These are phyloP conservation scores for Russula abietina DNA, from an alignment of 768 basidiomycete species.

Conservation along the genomic window DNA sequence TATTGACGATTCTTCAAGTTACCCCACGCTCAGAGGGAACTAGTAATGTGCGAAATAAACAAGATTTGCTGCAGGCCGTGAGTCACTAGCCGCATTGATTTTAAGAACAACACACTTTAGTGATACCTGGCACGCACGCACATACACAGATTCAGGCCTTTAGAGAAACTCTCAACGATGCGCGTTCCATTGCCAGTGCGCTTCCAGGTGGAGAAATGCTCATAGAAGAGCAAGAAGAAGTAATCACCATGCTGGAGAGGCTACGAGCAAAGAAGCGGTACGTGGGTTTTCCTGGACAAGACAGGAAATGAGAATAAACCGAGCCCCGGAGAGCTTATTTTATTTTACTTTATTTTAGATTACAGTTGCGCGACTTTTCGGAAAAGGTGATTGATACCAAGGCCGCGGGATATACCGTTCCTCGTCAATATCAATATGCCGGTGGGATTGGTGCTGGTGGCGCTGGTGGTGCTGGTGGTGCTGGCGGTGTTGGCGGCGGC, in stretches of 20 bases:
- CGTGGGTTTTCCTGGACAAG: conserved; percentile 8
- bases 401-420: conserved; percentile 15
- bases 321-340: not conserved
- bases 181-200: conserved; percentile 50
- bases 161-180: conserved; percentile 50
- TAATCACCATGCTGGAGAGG: conserved; percentile 61
- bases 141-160: conserved; percentile 73
- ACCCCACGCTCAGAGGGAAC: conserved; percentile 53
- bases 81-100: not conserved
- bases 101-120: too few relatives aligned
- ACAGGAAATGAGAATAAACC: not conserved
- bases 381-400: conserved; percentile 37
- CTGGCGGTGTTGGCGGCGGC: too few relatives aligned
- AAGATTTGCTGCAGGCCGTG: conserved; percentile 62
- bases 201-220: conserved; percentile 71
- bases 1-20: conserved; percentile 54
- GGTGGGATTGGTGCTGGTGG: not conserved
- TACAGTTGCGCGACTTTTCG: conserved; percentile 50
- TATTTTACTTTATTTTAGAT: conserved; percentile 33
- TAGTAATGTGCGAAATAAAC: conserved; percentile 52
- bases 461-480: too few relatives aligned
- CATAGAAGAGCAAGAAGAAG: conserved; percentile 62
- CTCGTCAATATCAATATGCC: not conserved
- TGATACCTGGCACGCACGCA: too few relatives aligned
- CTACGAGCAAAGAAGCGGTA: conserved; percentile 61